These are phyloP conservation scores for Pythium insidiosum DNA, from an alignment of 352 stramenopile species.

Conservation along the genomic window DNA sequence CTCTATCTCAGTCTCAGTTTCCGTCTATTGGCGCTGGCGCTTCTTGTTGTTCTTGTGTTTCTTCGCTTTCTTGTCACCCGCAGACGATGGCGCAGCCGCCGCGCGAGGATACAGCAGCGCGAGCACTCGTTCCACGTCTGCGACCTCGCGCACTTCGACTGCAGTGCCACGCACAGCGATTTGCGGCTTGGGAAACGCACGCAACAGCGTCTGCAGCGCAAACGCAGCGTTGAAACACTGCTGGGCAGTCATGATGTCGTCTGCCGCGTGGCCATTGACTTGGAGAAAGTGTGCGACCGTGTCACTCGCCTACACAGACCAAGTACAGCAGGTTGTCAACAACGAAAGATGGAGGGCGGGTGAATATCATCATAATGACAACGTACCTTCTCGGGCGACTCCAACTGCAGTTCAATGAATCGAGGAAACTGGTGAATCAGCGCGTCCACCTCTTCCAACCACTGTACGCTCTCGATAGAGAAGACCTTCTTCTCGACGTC, in stretches of 20 bases:
- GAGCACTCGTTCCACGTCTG: constrained; percentile 33
- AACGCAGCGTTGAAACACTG: constrained; percentile 78
- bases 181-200: constrained; percentile 46
- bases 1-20: not conserved
- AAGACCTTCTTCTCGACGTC: constrained; percentile 56
- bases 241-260: constrained; percentile 32
- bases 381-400: constrained; percentile 31
- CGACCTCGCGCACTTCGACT: constrained; percentile 33
- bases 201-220: constrained; percentile 63
- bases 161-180: constrained; percentile 37
- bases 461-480: constrained; percentile 48
- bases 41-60: constrained; percentile 18
- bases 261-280: constrained; percentile 37
- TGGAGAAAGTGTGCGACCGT: constrained; percentile 50
- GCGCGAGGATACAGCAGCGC: constrained; percentile 42
- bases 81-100: too few relatives aligned
- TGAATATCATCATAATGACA: not conserved
- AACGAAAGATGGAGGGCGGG: not conserved
- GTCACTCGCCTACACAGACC: constrained; percentile 15
- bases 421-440: constrained; percentile 65
- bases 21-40: constrained; percentile 13
- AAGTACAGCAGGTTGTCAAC: not conserved
- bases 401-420: constrained; percentile 67
- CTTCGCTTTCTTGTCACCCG: constrained; percentile 9
- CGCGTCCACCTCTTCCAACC: constrained; percentile 50